Evolutionary conservation across 306 rosid species (phyloP).

Genomic region (Corylus americana): DNA sequence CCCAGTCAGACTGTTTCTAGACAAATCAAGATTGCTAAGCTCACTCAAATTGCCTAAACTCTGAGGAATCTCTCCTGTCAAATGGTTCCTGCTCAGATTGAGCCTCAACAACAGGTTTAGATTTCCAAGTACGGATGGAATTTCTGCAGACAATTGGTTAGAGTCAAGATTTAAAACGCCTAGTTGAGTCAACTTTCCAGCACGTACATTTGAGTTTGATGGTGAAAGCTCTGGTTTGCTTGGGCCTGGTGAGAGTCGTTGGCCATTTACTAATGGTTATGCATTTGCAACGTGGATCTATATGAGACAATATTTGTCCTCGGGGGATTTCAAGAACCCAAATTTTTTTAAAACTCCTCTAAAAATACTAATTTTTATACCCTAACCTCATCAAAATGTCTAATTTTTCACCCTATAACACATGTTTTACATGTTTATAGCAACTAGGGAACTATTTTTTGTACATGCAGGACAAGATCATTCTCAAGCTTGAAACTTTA

Average conservation of each 20-base stretch:
- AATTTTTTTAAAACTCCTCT: too few relatives aligned
- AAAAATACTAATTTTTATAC: too few relatives aligned
- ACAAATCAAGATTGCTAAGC: slow-evolving; percentile 49
- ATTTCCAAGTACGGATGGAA: slow-evolving; percentile 53
- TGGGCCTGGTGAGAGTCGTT: slow-evolving; percentile 96
- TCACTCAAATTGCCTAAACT: slow-evolving; percentile 25
- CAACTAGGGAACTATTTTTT: too few relatives aligned
- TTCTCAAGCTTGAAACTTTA: too few relatives aligned
- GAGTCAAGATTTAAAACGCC: slow-evolving; percentile 22
- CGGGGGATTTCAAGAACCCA: too few relatives aligned
- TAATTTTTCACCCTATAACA: too few relatives aligned
- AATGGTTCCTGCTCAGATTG: slow-evolving; percentile 43
- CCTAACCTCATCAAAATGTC: too few relatives aligned
- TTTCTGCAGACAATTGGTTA: slow-evolving; percentile 30
- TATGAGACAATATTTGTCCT: slow-evolving; percentile 20
- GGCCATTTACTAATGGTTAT: slow-evolving; percentile 95
- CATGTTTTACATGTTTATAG: too few relatives aligned
- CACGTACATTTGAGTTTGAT: slow-evolving; percentile 92
- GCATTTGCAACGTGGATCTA: slow-evolving; percentile 98
- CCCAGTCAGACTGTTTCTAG: slow-evolving; percentile 42
- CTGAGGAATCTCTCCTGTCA: slow-evolving; percentile 45
- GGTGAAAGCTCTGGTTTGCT: slow-evolving; percentile 99
- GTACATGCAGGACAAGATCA: too few relatives aligned
- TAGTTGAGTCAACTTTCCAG: slow-evolving; percentile 40
- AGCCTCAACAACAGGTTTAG: slow-evolving; percentile 34